A percentile compares a stretch with the other conserved stretches of the same genome.
phyloP scores from a whole-genome alignment of 257 asterid genomes.

The Cynanchum wilfordii region DNA sequence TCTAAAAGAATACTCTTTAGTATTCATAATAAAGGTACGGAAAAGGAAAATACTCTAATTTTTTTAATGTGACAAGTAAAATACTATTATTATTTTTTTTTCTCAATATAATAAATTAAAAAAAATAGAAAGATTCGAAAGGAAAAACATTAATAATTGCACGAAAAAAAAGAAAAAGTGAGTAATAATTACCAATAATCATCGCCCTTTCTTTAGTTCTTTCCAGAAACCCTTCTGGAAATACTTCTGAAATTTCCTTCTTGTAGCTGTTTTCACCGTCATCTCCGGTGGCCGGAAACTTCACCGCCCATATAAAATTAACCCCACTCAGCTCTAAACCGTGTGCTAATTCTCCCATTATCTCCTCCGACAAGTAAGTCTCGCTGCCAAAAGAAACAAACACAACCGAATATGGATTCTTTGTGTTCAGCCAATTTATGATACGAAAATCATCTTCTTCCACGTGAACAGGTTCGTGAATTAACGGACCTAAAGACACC shows the following conservation, averaged over 20 bases:
- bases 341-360: constrained; percentile 15
- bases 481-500: constrained; percentile 12
- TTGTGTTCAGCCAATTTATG: background rate
- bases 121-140: too few relatives aligned
- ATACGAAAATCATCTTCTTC: background rate
- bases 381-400: constrained; percentile 16
- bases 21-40: too few relatives aligned
- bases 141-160: too few relatives aligned
- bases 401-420: constrained; percentile 2
- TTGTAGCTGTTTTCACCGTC: too few relatives aligned
- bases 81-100: too few relatives aligned
- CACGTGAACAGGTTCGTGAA: background rate
- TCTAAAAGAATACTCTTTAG: too few relatives aligned
- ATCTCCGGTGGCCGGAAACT: background rate
- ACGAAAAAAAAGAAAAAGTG: too few relatives aligned
- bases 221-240: constrained; percentile 20
- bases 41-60: too few relatives aligned
- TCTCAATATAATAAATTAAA: too few relatives aligned
- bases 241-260: background rate
- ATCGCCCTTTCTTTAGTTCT: constrained; percentile 8
- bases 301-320: constrained; percentile 11
- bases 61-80: too few relatives aligned
- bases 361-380: background rate
- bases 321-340: constrained; percentile 17
- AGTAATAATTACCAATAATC: background rate